These are phyloP conservation scores for Lentinula edodes DNA, from an alignment of 768 basidiomycete genomes.

Conservation along the genomic window DNA sequence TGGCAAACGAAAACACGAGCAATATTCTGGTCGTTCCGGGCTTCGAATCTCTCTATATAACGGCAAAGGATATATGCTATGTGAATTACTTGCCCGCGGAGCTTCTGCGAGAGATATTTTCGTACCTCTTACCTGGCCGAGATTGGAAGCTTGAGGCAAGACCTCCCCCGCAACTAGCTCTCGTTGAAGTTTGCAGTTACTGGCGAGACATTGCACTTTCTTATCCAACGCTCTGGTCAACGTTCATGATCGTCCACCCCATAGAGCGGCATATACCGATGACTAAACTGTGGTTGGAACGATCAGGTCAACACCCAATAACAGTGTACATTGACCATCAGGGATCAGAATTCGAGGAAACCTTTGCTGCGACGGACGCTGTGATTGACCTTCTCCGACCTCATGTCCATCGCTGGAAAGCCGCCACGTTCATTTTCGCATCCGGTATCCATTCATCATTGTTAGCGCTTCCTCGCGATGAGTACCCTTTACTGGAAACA, in stretches of 20 bases:
- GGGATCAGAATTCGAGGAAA: neutral
- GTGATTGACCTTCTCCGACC: neutral
- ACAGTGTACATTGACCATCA: neutral
- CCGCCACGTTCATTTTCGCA: neutral
- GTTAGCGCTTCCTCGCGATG: neutral
- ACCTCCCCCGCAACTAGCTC: neutral
- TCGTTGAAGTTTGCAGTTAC: neutral
- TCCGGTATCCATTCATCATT: neutral
- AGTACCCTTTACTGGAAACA: neutral
- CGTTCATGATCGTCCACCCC: neutral
- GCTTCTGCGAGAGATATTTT: slow-evolving; percentile 2
- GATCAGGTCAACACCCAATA: neutral
- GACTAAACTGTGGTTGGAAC: neutral
- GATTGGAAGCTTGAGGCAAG: neutral
- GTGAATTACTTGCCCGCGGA: neutral
- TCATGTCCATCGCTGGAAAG: neutral
- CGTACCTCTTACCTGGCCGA: neutral
- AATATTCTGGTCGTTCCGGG: neutral
- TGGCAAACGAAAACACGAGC: neutral
- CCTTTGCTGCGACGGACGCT: neutral
- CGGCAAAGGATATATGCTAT: neutral
- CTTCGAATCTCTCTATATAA: neutral
- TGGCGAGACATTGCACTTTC: slow-evolving; percentile 1
- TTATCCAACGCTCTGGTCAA: neutral
- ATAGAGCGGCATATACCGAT: neutral